These are phyloP conservation scores for Globisporangium acanthophoron DNA, from an alignment of 352 stramenopile genomes.

Conservation along the genomic window DNA sequence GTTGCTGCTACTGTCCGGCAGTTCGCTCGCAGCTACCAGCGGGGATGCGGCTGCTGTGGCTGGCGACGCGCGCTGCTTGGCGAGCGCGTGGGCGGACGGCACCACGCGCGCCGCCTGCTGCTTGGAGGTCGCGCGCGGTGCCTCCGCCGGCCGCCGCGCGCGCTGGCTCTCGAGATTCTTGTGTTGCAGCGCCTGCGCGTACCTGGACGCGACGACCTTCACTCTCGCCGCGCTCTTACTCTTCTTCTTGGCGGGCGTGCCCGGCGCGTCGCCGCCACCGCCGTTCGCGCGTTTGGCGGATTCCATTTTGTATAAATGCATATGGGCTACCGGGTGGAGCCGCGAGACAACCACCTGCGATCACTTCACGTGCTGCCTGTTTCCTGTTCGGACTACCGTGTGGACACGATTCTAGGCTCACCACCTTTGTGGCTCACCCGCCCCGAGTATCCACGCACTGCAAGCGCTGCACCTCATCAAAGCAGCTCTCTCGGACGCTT, in stretches of 20 bases:
- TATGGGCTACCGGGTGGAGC: no score
- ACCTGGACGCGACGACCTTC: slow-evolving; percentile 55
- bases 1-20: slow-evolving; percentile 3
- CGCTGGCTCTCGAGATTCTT: slow-evolving; percentile 28
- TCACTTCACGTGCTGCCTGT: no score
- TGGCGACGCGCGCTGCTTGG: not conserved
- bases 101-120: not conserved
- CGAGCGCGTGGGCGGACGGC: slow-evolving; percentile 3
- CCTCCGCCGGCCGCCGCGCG: not conserved
- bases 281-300: slow-evolving; percentile 1
- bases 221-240: slow-evolving; percentile 14
- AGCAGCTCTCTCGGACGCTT: no score
- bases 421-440: no score
- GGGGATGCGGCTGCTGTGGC: not conserved
- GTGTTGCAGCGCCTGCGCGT: slow-evolving; percentile 44
- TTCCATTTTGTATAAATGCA: not conserved
- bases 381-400: no score
- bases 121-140: not conserved
- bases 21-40: not conserved
- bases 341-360: no score
- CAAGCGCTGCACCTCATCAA: no score
- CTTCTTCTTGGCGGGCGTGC: slow-evolving; percentile 10
- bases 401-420: no score
- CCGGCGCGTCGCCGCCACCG: not conserved
- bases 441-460: no score